Base-by-base conservation (phyloP, 2,329 filamentous ascomycete genomes). In the Penicillium sp. region DNA sequence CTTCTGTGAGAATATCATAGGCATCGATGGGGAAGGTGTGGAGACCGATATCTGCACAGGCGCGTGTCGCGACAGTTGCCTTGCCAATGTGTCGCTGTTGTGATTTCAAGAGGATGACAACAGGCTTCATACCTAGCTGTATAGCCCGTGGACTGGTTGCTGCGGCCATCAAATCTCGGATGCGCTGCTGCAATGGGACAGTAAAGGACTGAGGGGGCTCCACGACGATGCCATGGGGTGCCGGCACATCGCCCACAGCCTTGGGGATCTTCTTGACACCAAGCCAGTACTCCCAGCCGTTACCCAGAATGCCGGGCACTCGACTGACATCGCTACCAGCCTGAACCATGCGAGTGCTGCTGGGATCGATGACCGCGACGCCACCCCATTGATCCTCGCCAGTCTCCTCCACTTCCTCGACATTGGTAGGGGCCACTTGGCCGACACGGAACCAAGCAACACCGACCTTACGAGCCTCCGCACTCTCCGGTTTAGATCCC, bases 51-150 rank as follows among this genome's bases (percentile, higher is more conserved):
- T 97, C 94, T 2, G 90, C 85, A 74, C 93, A 96, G 4, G 93
- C 93, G 46, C 87, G 85, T 1, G 82, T 83, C 0, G 92, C 92
- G 25, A 93, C 79, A 2, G 89, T 90, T n/a, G 91, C 84, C 75
- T 99, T 99, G 53, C 95, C 95, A 68, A 98, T 96, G 62, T 92
- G 91, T 48, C 95, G 87, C 76, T 99, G 95, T 2, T 92, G 96
- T 1, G 95, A 98, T 1, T 91, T 91, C 6, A 99, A 81, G 3
- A 99, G 83, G 38, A 99, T 89, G 1, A 93, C 92, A 16, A 97
- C 84, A 0, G 95, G 92, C 2, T 94, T 93, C 79, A 98, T 89
- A 46, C 90, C 89, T 2, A 98, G 82, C 70, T 94, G 91, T 48
- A 97, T 88, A 1, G 95, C 94, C 58, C 93, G 86, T 58, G 90